Conservation (phyloP, 768 basidiomycete species). For the Tremella yokohamensis region DNA sequence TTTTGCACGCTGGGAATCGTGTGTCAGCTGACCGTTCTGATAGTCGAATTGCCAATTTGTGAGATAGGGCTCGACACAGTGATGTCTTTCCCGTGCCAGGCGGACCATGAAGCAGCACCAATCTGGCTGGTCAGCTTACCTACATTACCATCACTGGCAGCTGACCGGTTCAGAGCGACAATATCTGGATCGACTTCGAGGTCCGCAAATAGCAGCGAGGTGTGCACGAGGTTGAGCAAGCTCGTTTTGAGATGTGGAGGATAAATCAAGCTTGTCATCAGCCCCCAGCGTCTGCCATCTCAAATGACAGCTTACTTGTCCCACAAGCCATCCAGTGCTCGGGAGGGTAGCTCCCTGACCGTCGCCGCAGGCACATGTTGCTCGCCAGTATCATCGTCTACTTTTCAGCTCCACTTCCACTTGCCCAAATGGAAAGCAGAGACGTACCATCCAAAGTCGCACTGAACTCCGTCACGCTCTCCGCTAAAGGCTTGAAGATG, state of each 20-base stretch:
- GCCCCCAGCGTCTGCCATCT: too few relatives aligned
- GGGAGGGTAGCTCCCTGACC: slow-evolving; percentile 80
- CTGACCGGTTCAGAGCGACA: slow-evolving; percentile 83
- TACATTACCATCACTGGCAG: background rate
- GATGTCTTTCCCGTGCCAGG: slow-evolving; percentile 98
- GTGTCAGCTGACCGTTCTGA: slow-evolving; percentile 64
- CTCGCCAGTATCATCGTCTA: slow-evolving; percentile 57
- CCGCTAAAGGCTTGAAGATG: slow-evolving; percentile 68
- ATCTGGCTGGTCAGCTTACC: slow-evolving; percentile 48
- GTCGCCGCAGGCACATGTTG: slow-evolving; percentile 81
- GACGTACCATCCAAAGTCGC: slow-evolving; percentile 42
- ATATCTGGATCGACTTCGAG: slow-evolving; percentile 62
- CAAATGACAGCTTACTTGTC: too few relatives aligned
- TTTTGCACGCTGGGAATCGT: background rate
- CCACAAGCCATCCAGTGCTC: slow-evolving; percentile 87
- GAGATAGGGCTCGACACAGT: slow-evolving; percentile 87
- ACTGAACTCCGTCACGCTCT: slow-evolving; percentile 62
- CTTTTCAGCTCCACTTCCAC: too few relatives aligned
- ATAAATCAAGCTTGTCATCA: slow-evolving; percentile 66
- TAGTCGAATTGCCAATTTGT: slow-evolving; percentile 87
- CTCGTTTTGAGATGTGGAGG: slow-evolving; percentile 73
- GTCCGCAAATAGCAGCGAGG: slow-evolving; percentile 88
- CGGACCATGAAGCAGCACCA: slow-evolving; percentile 90
- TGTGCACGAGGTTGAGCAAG: slow-evolving; percentile 89
- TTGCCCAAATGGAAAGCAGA: slow-evolving; percentile 5